Evolutionary conservation across 2,329 filamentous ascomycete genomes (phyloP).

Genomic region (Pseudogymnoascus sp.): DNA sequence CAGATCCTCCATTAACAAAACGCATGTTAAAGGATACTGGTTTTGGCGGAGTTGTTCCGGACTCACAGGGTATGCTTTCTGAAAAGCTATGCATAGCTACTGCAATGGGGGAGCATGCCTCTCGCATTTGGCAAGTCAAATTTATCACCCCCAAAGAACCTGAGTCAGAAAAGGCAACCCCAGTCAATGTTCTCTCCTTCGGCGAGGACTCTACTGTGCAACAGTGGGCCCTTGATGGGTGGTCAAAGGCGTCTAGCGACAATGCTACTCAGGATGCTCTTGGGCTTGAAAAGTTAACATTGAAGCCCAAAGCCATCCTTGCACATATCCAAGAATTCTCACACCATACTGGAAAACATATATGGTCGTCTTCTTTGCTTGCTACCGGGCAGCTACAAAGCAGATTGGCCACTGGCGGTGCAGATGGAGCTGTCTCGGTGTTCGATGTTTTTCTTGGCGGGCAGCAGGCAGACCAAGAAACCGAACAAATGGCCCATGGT

Average conservation of each 20-base stretch:
- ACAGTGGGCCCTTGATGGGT: slow-evolving; percentile 47
- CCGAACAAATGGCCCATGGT: not conserved
- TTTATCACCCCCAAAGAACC: slow-evolving; percentile 43
- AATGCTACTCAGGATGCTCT: not conserved
- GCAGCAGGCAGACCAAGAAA: not conserved
- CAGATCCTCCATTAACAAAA: not conserved
- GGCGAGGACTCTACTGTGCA: slow-evolving; percentile 79
- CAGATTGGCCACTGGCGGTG: slow-evolving; percentile 63
- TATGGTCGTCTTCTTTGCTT: slow-evolving; percentile 67
- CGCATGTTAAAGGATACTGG: slow-evolving; percentile 48
- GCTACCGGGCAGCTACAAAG: not conserved
- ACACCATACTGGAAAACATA: slow-evolving; percentile 78
- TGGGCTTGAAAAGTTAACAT: not conserved
- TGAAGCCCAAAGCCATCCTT: slow-evolving; percentile 31
- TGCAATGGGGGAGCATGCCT: slow-evolving; percentile 75
- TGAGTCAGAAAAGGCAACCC: slow-evolving; percentile 13
- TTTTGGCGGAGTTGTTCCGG: slow-evolving; percentile 39
- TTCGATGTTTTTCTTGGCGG: slow-evolving; percentile 15
- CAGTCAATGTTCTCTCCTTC: slow-evolving; percentile 62
- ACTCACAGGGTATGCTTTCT: slow-evolving; percentile 2
- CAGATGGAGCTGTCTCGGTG: slow-evolving; percentile 63
- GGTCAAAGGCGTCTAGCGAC: not conserved
- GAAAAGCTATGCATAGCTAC: slow-evolving; percentile 52
- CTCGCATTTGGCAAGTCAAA: slow-evolving; percentile 81
- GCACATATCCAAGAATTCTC: slow-evolving; percentile 49